Conservation (phyloP, 1,139 yeast species). For the Nematodospora anomalae region DNA sequence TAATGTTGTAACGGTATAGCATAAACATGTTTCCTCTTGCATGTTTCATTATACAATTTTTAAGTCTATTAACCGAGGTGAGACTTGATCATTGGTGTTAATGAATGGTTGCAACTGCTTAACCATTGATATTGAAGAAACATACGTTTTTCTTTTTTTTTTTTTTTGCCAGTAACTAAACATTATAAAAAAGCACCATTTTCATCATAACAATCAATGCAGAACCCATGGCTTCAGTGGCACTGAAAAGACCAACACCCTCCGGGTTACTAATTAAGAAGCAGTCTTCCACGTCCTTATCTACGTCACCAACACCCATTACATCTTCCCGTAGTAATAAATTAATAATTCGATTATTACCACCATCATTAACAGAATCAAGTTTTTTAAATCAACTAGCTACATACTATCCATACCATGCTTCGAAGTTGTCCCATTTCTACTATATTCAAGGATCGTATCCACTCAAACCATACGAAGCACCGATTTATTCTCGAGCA, state of each 20-base stretch:
- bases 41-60: too few species aligned
- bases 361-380: constrained; percentile 21
- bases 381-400: constrained; percentile 21
- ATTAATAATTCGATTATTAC: constrained; percentile 21
- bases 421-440: constrained; percentile 13
- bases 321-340: constrained; percentile 9
- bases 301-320: constrained; percentile 1
- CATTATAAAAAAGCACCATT: too few species aligned
- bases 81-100: too few species aligned
- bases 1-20: too few species aligned
- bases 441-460: constrained; percentile 23
- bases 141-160: too few species aligned
- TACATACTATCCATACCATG: constrained; percentile 15
- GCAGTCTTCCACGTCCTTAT: background rate
- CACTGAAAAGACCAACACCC: background rate
- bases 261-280: background rate
- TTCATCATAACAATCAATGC: too few species aligned
- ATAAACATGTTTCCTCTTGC: too few species aligned
- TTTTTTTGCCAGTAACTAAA: too few species aligned
- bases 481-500: constrained; percentile 30
- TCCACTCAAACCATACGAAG: constrained; percentile 24
- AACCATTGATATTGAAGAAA: too few species aligned
- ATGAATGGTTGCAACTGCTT: too few species aligned
- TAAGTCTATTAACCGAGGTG: too few species aligned
- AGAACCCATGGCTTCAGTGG: background rate